Percentiles rank a stretch among this genome's conserved stretches.
These are phyloP conservation scores for Heterococcus sp. DNA, from an alignment of 108 stramenopile species.

Conservation along the genomic window DNA sequence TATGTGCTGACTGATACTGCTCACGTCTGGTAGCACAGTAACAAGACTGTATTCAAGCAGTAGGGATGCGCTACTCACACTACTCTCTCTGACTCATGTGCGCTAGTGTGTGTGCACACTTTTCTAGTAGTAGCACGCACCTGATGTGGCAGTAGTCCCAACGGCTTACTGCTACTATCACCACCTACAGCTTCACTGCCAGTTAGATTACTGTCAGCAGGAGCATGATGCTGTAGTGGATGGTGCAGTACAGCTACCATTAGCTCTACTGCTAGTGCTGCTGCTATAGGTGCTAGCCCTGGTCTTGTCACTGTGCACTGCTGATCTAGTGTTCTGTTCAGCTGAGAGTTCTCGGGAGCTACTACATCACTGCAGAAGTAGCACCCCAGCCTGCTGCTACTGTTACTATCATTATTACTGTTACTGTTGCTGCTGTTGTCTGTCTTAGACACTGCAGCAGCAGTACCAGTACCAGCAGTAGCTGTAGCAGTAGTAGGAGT, in stretches of 20 bases:
- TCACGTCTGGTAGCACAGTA: background rate
- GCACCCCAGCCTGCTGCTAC: conserved; percentile 92
- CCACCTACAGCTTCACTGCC: conserved; percentile 2
- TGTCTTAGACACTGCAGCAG: conserved; percentile 1
- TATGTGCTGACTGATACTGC: too few relatives aligned
- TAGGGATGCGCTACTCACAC: background rate
- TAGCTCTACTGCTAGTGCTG: conserved; percentile 88
- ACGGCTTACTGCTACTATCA: conserved; percentile 4
- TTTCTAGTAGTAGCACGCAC: conserved; percentile 37
- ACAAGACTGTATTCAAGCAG: background rate
- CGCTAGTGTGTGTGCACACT: conserved; percentile 1
- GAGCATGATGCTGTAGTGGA: conserved; percentile 61
- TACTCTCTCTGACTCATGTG: background rate
- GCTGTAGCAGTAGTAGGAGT: background rate
- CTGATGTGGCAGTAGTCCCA: conserved; percentile 59
- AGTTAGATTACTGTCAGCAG: conserved; percentile 24
- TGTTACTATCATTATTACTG: too few relatives aligned
- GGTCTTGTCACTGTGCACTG: conserved; percentile 97
- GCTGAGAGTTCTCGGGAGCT: conserved; percentile 88
- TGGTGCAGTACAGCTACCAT: conserved; percentile 88
- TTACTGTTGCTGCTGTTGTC: too few relatives aligned
- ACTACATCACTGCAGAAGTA: conserved; percentile 99
- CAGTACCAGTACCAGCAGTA: background rate
- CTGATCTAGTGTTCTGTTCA: conserved; percentile 94
- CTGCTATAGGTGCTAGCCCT: conserved; percentile 91